Base-by-base conservation (phyloP, 495 filamentous ascomycete species). In the Diplogelasinospora grovesii region DNA sequence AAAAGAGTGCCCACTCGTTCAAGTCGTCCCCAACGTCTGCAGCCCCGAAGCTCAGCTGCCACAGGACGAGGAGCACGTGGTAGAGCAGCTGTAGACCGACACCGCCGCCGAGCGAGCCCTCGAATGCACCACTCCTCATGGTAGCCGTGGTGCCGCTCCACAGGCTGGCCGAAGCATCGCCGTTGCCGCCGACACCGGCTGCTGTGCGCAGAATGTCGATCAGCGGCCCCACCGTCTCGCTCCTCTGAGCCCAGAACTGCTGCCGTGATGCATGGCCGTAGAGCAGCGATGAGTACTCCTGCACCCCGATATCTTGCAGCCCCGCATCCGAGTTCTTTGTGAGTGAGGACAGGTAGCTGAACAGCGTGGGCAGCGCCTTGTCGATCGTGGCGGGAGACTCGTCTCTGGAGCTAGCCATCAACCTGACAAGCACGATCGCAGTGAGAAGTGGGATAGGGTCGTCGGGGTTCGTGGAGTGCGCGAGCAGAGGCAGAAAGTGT, bases 1-100 rank as follows among this genome's bases (percentile, higher is more conserved):
- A 33, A 23, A 0, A 2, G 23, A 39, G 19, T 14, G 62, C 73
- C 50, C 76, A 90, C 85, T 86, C 76, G 63, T 95, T 81, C 26
- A 96, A 64, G 22, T 83, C 90, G 41, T 92, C 85, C 16, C 93
- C 90, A 46, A 99, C 74, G 5, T 84, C 66, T 21, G 70, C 70
- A 16, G 82, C 85, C 55, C 97, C 93, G 47, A 99, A 99, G 43
- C 86, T 92, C 36, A 97, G 69, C 67, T 97, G 88, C 93, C 93
- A 99, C 16, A 97, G 60, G 10, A 89, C 86, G 25, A 99, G 67
- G 22, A 99, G 73, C 15, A 95, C 84, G 49, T 95, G 88, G 58
- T 99, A 99, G 19, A 99, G 73, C 27, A 97, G 78, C 54, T 99
- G 93, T 10, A 99, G 66, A 11, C 89, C 86, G 36, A 99, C 85